Evolutionary conservation across 352 stramenopile genomes (phyloP), one percentile per base, ranked within the genome.

Genomic region (Globisporangium canariense): DNA sequence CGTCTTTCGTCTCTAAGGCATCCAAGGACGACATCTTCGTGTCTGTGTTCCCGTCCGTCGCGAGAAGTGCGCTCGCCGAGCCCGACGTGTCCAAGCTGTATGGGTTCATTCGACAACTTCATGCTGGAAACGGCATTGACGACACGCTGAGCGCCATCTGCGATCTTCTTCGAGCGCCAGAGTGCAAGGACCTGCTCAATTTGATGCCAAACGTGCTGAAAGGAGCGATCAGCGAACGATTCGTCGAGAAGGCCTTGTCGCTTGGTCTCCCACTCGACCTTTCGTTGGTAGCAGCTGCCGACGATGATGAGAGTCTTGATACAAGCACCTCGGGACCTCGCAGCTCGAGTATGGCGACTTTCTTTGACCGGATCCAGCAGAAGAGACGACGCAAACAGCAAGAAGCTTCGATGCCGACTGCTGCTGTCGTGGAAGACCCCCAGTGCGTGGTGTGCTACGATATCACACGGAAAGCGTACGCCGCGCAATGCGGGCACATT

Each of bases 381-480:
- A 83, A 86, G 50, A 81, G 78, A 41, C 78, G 77, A 34, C 83
- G 81, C 49, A 85, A 78, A 22, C 61, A 79, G 13, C 64, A 78
- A 11, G 51, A 60, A 4, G 57, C 58, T 0, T 65, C 75, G 16
- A 53, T 72, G 22, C 65, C 68, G 1, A 77, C 76, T 18, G 84
- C 71, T 40, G 77, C 81, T 16, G 64, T 90, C 10, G 75, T 95
- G 16, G 78, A 90, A 51, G 77, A 93, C 34, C 87, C 87, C 3
- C 87, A 95, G 68, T 95, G 87, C 52, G 78, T 88, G 40, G 86
- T 95, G 28, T 95, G 87, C 68, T 94, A 91, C 62, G 85, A 95
- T 46, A 88, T 94, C 36, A 78, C 81, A 0, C 79, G 70, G 4
- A 93, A 91, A 65, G 84, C 87, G 9, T 91, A 79, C 66, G 87